Percentiles rank a stretch among this genome's conserved stretches.
phyloP scores from a whole-genome alignment of 495 filamentous ascomycete genomes.

The Daldinia concentrica region DNA sequence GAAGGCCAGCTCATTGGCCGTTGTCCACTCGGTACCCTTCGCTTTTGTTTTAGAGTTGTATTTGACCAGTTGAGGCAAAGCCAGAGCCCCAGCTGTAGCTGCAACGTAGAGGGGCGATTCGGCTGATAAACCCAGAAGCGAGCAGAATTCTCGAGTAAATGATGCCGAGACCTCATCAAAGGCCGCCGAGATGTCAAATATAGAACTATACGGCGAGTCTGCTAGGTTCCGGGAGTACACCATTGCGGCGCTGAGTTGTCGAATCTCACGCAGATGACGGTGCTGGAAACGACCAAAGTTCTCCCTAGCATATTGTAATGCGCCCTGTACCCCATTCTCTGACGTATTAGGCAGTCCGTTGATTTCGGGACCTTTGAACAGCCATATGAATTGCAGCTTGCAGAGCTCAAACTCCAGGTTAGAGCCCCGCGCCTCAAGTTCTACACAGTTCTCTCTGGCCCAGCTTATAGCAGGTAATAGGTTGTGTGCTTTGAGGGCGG shows the following conservation, averaged over 20 bases:
- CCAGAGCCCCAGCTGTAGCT: slow-evolving; percentile 89
- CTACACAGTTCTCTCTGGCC: slow-evolving; percentile 73
- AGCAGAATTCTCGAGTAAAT: slow-evolving; percentile 95
- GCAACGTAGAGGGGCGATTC: slow-evolving; percentile 92
- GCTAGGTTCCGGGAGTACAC: slow-evolving; percentile 74
- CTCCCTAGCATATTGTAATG: slow-evolving; percentile 75
- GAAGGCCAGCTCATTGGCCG: slow-evolving; percentile 86
- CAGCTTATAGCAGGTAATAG: slow-evolving; percentile 85
- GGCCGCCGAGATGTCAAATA: slow-evolving; percentile 76
- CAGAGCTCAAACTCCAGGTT: slow-evolving; percentile 95
- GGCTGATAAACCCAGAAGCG: slow-evolving; percentile 84
- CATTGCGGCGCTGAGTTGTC: slow-evolving; percentile 79
- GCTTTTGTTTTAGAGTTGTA: slow-evolving; percentile 82
- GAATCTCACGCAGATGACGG: slow-evolving; percentile 77
- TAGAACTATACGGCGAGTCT: slow-evolving; percentile 74
- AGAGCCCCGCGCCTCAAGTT: slow-evolving; percentile 82
- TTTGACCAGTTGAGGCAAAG: slow-evolving; percentile 85
- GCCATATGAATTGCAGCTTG: slow-evolving; percentile 84
- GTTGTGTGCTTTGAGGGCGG: slow-evolving; percentile 75
- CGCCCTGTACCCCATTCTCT: slow-evolving; percentile 56
- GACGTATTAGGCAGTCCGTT: slow-evolving; percentile 58
- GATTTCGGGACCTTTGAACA: slow-evolving; percentile 66
- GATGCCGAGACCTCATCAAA: slow-evolving; percentile 83
- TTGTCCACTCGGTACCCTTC: slow-evolving; percentile 94
- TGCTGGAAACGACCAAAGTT: slow-evolving; percentile 66